Evolutionary conservation across 768 basidiomycete genomes (phyloP).

Genomic region (Psilocybe cyanescens): DNA sequence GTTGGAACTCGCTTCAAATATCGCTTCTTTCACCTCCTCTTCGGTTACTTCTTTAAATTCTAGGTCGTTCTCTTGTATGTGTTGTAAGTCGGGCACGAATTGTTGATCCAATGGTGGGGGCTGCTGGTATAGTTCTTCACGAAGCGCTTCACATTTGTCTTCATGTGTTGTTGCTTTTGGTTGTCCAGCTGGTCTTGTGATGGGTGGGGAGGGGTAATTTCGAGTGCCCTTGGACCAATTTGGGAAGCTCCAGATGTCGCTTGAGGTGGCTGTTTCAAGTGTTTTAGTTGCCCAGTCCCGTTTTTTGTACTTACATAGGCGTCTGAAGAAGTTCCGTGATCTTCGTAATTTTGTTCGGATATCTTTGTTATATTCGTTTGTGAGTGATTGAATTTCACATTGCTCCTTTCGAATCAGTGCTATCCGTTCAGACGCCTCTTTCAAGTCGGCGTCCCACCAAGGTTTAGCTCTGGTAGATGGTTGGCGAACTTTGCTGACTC

Average conservation of each 20-base stretch:
- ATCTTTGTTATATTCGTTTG: neutral
- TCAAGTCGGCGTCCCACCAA: conserved; percentile 27
- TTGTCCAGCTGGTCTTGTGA: conserved; percentile 10
- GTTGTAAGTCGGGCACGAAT: neutral
- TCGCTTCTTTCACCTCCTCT: too few relatives aligned
- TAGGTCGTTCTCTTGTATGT: too few relatives aligned
- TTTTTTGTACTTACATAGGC: conserved; percentile 23
- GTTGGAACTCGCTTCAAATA: too few relatives aligned
- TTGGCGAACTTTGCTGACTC: neutral
- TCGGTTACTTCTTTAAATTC: too few relatives aligned
- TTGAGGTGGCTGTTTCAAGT: conserved; percentile 17
- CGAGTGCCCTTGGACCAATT: conserved; percentile 27
- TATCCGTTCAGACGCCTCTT: conserved; percentile 9
- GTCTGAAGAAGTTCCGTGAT: conserved; percentile 19
- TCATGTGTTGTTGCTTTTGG: conserved; percentile 19
- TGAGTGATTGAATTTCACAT: too few relatives aligned
- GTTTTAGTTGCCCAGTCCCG: conserved; percentile 20
- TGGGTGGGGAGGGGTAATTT: conserved; percentile 28
- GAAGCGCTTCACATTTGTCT: conserved; percentile 1
- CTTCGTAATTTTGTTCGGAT: conserved; percentile 15
- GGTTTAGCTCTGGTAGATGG: neutral
- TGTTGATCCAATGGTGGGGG: neutral
- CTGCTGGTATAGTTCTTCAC: too few relatives aligned
- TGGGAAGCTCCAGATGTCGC: conserved; percentile 27
- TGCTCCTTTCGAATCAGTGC: neutral